phyloP scores from a whole-genome alignment of 495 filamentous ascomycete genomes.

The Penicillium egyptiacum region DNA sequence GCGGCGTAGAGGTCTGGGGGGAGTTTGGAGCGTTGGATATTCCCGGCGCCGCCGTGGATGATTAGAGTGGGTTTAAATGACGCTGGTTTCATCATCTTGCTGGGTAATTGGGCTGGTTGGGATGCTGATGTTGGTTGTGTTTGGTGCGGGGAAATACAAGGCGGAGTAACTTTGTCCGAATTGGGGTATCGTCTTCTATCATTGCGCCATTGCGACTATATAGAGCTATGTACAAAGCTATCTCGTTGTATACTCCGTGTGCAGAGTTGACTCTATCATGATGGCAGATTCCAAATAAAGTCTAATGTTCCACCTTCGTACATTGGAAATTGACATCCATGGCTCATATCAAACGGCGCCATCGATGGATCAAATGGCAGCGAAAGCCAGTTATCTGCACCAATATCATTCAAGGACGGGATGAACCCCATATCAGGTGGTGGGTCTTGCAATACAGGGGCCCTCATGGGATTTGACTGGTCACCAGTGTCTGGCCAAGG shows the following conservation, averaged over 20 bases:
- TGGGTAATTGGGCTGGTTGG: background rate
- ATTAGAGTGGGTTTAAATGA: constrained; percentile 65
- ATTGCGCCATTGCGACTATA: background rate
- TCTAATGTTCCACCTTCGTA: constrained; percentile 51
- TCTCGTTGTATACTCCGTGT: background rate
- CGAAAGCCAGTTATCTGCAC: constrained; percentile 53
- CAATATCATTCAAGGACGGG: constrained; percentile 38
- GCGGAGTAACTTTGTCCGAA: constrained; percentile 10
- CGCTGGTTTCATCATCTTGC: constrained; percentile 3
- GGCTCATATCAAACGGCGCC: constrained; percentile 52
- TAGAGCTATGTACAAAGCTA: constrained; percentile 2
- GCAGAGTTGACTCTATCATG: constrained; percentile 18
- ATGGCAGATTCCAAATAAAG: constrained; percentile 54
- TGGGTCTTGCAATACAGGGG: constrained; percentile 29
- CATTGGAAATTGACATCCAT: constrained; percentile 46
- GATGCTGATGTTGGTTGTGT: constrained; percentile 8
- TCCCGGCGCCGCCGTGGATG: constrained; percentile 87
- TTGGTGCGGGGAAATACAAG: constrained; percentile 6
- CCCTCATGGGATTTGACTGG: constrained; percentile 21
- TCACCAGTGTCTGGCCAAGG: constrained; percentile 29
- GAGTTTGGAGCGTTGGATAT: constrained; percentile 68
- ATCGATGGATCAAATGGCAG: constrained; percentile 55
- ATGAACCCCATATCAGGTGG: constrained; percentile 37
- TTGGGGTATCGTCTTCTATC: background rate
- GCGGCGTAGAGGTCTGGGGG: constrained; percentile 57